Percentiles rank a stretch among this genome's conserved stretches.
Evolutionary conservation across 2,329 filamentous ascomycete genomes (phyloP).

Genomic region (Tolypocladium ovalisporum): DNA sequence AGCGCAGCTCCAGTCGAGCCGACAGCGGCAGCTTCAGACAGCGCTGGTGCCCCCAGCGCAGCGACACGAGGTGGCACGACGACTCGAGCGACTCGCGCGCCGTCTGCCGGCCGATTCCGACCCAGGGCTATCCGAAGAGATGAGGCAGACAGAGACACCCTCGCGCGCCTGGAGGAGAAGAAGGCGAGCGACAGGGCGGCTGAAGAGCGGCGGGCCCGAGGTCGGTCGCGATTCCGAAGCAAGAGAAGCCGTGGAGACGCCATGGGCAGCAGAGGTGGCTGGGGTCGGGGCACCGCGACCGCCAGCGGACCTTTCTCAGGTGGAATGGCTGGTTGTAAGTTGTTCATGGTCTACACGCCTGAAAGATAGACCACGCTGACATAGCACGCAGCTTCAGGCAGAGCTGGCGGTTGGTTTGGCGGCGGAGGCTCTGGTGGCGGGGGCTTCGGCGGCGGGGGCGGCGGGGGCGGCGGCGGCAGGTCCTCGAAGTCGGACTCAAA

Average conservation of each 20-base stretch:
- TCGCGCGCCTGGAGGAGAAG: conserved; percentile 32
- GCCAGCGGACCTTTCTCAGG: conserved; percentile 30
- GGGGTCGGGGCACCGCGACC: conserved; percentile 20
- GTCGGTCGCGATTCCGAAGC: conserved; percentile 28
- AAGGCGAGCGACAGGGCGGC: conserved; percentile 29
- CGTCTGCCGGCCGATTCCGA: conserved; percentile 29
- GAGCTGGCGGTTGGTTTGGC: conserved; percentile 17
- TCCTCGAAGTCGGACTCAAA: conserved; percentile 23
- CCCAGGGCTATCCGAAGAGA: conserved; percentile 39
- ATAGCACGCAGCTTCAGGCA: conserved; percentile 8
- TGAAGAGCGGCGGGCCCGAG: conserved; percentile 25
- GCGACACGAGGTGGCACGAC: conserved; percentile 20
- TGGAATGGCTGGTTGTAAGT: conserved; percentile 13
- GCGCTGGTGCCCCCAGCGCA: conserved; percentile 11
- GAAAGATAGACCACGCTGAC: not conserved
- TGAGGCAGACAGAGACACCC: conserved; percentile 34
- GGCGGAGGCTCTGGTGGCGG: conserved; percentile 20
- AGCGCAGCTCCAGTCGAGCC: not conserved
- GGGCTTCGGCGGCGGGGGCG: conserved; percentile 15
- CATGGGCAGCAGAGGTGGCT: conserved; percentile 29
- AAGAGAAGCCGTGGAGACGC: conserved; percentile 32
- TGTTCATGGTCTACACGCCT: not conserved
- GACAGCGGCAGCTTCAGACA: conserved; percentile 4
- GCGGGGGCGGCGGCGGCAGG: conserved; percentile 15
- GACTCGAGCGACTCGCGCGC: conserved; percentile 22